Base-by-base conservation (phyloP, 2,329 filamentous ascomycete genomes). In the Ascochyta viciae-villosae region DNA sequence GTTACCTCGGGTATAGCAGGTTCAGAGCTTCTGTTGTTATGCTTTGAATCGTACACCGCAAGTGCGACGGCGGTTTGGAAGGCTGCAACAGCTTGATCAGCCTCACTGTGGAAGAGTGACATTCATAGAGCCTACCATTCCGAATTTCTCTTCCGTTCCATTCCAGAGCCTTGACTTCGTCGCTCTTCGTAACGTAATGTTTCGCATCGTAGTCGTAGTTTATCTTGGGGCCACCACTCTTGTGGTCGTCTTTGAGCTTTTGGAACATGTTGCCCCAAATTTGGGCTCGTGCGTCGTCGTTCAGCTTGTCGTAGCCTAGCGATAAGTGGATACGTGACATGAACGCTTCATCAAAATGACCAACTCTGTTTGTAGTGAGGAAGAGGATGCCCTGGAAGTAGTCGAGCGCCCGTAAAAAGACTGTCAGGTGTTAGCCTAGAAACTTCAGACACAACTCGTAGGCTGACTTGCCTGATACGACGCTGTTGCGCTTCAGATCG, bases 261-360 rank as follows among this genome's bases (percentile, higher is more conserved):
- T 55, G 44, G 34, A 73, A 64, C 16, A 73, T 66, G 2, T 56
- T 62, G 6, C 62, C 46, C 71, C 70, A 74, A 6, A 72, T 61
- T 22, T 64, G 37, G 9, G 19, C 26, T 1, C 49, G 41, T 7
- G 41, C 26, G 4, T 34, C 1, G 31, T 61, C 43, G 4, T 42
- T 42, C 19, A 74, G 61, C 6, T 63, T 52, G 1, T 60, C 55
- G 35, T 96, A 96, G 26, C 89, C 84, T 8, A 96, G 77, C 0
- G 90, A 89, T 57, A 96, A 86, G 73, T 96, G 91, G 61, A 95
- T 95, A 23, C 92, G 86, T 4, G 88, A 91, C 69, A 93, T 89
- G 80, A 96, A 96, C 0, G 92, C 92, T 59, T 94, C 90, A 65
- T 96, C 92, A 67, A 96, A 95, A 0, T 89, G 91, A 31, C 50